phyloP scores from a whole-genome alignment of 306 rosid species.

The Clitoria ternatea region DNA sequence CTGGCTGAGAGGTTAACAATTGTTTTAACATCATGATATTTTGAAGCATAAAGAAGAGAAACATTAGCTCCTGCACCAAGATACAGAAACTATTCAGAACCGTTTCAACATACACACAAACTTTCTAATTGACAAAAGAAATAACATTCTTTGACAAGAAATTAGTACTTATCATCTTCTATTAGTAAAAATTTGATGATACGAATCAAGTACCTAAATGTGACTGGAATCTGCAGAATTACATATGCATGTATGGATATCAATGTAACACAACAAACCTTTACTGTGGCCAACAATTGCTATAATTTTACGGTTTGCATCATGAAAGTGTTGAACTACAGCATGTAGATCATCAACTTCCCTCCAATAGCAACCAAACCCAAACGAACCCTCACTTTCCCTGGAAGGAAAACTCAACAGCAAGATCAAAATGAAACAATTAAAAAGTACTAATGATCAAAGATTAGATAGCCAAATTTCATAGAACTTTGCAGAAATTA shows the following conservation, averaged over 20 bases:
- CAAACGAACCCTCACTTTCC: constrained; percentile 38
- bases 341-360: constrained; percentile 75
- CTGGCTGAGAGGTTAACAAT: constrained; percentile 75
- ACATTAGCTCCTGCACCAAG: constrained; percentile 60
- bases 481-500: not conserved
- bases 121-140: not conserved
- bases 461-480: not conserved
- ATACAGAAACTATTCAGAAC: constrained; percentile 4
- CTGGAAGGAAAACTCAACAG: not conserved
- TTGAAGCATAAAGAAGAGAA: constrained; percentile 70
- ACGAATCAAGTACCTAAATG: not conserved
- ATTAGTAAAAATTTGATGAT: not conserved
- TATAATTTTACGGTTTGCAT: constrained; percentile 39
- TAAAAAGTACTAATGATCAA: not conserved
- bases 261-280: constrained; percentile 43
- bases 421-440: not conserved
- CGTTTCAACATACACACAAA: not conserved
- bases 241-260: not conserved
- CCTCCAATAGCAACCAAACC: constrained; percentile 42
- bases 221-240: not conserved
- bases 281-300: constrained; percentile 79
- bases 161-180: not conserved
- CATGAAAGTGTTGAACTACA: constrained; percentile 51
- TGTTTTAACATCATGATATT: constrained; percentile 46
- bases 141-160: not conserved